phyloP scores from a whole-genome alignment of 352 stramenopile species.

The Phytopythium litorale region DNA sequence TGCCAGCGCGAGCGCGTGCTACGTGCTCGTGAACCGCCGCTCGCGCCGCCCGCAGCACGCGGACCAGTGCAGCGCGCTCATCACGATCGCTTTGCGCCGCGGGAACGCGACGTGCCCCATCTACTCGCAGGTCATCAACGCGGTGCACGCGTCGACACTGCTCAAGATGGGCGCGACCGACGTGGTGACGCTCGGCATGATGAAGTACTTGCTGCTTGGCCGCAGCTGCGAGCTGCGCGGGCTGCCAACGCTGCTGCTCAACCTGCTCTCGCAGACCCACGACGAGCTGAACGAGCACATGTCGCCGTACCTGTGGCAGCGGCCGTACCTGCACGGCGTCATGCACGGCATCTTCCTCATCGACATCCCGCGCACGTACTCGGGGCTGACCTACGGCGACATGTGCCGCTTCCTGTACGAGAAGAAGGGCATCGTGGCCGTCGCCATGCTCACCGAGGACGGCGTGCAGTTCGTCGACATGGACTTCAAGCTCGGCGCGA shows the following conservation, averaged over 20 bases:
- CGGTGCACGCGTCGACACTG: slow-evolving; percentile 54
- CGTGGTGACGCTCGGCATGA: slow-evolving; percentile 58
- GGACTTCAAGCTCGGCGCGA: slow-evolving; percentile 75
- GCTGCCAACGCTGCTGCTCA: slow-evolving; percentile 62
- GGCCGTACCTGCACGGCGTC: slow-evolving; percentile 62
- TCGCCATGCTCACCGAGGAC: slow-evolving; percentile 65
- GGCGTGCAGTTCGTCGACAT: slow-evolving; percentile 68
- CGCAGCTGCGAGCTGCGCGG: slow-evolving; percentile 63
- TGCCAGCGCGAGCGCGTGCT: slow-evolving; percentile 51
- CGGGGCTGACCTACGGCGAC: slow-evolving; percentile 72
- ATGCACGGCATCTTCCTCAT: slow-evolving; percentile 73
- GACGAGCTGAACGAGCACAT: slow-evolving; percentile 48
- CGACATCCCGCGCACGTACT: slow-evolving; percentile 78
- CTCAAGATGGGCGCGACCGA: slow-evolving; percentile 75
- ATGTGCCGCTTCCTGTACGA: slow-evolving; percentile 80
- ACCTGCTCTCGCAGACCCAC: slow-evolving; percentile 55
- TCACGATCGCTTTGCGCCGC: slow-evolving; percentile 69
- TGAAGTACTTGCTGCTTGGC: slow-evolving; percentile 73
- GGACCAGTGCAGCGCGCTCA: slow-evolving; percentile 66
- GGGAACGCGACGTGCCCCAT: slow-evolving; percentile 71
- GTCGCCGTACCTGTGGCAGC: slow-evolving; percentile 58
- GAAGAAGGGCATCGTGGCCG: slow-evolving; percentile 54
- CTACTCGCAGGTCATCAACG: slow-evolving; percentile 75
- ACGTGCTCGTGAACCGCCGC: slow-evolving; percentile 64
- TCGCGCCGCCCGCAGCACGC: slow-evolving; percentile 47